Evolutionary conservation across 768 basidiomycete species (phyloP), one percentile per base, ranked within the genome.

Genomic region (Xerocomus spinulosus): DNA sequence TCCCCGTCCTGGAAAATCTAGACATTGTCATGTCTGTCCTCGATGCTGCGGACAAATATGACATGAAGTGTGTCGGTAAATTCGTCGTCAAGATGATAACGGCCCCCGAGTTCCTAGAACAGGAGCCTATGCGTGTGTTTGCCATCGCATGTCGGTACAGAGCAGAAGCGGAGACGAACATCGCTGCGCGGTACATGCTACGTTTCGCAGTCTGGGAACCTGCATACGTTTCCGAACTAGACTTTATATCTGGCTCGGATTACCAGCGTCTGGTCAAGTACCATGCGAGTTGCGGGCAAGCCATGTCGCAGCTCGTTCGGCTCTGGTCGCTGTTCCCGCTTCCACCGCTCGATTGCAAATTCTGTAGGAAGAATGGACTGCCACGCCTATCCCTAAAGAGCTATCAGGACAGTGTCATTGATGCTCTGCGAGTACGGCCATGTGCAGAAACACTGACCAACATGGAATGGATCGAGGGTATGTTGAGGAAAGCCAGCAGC

Each of bases 31-130:
- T 70, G 59, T 59, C 60, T 15, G 72, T 73, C 50, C 63, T 70
- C 35, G 71, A 73, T 38, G 72, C 77, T 3, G 78, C 73, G 3
- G 64, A 68, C 54, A 80, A 77, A 60, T 78, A 74, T 58, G 74
- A 77, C 41, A 76, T 79, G 73, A 70, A 71, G 47, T 70, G 68
- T 15, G 61, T 78, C 5, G 64, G 72, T 48, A 64, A 63, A 36
- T 60, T 60, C 44, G 32, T 70, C 50, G 59, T 67, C 53, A 62
- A 56, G 49, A 58, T 60, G 57, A 68, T 67, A 44, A 57, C 57
- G 9, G 55, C 60, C 42, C 62, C 68, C 36, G 45, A 63, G 26
- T 61, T 70, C 54, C 50, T 69, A 12, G 61, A 69, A 42, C 57
- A 54, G 41, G 70, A 71, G 23, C 58, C 70, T 28, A 56, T 71